phyloP scores from a whole-genome alignment of 139 green algal genomes.

The Coelastrella sp. region DNA sequence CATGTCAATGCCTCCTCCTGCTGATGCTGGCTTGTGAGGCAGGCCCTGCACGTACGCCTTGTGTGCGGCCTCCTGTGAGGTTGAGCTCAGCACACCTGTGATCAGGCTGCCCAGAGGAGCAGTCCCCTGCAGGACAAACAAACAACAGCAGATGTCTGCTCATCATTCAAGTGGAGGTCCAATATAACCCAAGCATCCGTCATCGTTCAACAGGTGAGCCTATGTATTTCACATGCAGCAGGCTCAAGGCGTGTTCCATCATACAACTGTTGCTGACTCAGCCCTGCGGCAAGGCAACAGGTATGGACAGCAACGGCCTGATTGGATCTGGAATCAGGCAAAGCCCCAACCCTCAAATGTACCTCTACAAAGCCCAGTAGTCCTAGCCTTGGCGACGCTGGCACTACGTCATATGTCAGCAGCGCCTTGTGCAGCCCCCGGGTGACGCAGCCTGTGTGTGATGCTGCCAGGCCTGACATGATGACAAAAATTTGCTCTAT shows the following conservation, averaged over 20 bases:
- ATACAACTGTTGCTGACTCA: not conserved
- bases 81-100: not conserved
- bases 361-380: slow-evolving; percentile 73
- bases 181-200: not conserved
- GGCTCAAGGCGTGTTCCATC: not conserved
- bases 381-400: slow-evolving; percentile 61
- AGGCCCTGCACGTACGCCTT: slow-evolving; percentile 13
- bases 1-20: not conserved
- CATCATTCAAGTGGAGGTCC: not conserved
- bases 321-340: too few species aligned
- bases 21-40: slow-evolving; percentile 8
- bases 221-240: too few species aligned
- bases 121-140: not conserved
- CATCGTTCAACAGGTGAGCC: too few species aligned
- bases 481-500: slow-evolving; percentile 76
- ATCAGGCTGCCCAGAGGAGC: not conserved
- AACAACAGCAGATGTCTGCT: not conserved
- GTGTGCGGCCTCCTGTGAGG: not conserved
- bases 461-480: slow-evolving; percentile 68
- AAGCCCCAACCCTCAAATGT: not conserved
- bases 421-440: slow-evolving; percentile 46
- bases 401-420: slow-evolving; percentile 73
- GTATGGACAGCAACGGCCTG: not conserved
- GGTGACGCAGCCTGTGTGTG: slow-evolving; percentile 29
- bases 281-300: not conserved